These are phyloP conservation scores for Entomophthora muscae DNA, from an alignment of 371 early-diverging fungal genomes.

Conservation along the genomic window DNA sequence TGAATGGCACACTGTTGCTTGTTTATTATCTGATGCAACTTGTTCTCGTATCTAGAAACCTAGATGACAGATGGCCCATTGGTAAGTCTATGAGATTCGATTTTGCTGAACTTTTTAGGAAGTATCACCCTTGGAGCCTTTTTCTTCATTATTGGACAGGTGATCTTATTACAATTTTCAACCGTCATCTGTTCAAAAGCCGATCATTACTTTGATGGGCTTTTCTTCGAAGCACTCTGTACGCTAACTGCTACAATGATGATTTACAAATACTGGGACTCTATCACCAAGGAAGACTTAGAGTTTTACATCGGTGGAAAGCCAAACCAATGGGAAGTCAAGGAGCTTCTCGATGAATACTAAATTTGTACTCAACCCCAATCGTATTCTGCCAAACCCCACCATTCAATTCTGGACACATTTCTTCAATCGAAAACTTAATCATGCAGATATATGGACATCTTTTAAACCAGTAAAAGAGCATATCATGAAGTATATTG, in stretches of 20 bases:
- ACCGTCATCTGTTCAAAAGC: constrained; percentile 59
- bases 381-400: no score
- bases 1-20: constrained; percentile 59
- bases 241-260: constrained; percentile 89
- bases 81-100: constrained; percentile 12
- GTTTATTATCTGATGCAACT: constrained; percentile 81
- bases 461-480: no score
- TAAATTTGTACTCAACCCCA: no score
- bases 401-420: no score
- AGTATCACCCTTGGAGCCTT: constrained; percentile 72
- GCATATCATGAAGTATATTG: no score
- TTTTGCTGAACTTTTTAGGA: constrained; percentile 12
- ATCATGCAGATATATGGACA: no score
- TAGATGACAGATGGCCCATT: constrained; percentile 91
- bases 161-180: constrained; percentile 60
- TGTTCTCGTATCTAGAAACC: constrained; percentile 76
- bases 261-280: constrained; percentile 98
- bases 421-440: no score
- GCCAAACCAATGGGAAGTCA: constrained; percentile 83
- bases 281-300: constrained; percentile 93
- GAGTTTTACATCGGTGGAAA: constrained; percentile 90
- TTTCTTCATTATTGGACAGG: constrained; percentile 73
- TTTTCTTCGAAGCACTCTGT: constrained; percentile 84
- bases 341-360: constrained; percentile 49
- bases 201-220: constrained; percentile 91